Conservation (phyloP, 345 rosid species). For the Eucalyptus sideroxylon region DNA sequence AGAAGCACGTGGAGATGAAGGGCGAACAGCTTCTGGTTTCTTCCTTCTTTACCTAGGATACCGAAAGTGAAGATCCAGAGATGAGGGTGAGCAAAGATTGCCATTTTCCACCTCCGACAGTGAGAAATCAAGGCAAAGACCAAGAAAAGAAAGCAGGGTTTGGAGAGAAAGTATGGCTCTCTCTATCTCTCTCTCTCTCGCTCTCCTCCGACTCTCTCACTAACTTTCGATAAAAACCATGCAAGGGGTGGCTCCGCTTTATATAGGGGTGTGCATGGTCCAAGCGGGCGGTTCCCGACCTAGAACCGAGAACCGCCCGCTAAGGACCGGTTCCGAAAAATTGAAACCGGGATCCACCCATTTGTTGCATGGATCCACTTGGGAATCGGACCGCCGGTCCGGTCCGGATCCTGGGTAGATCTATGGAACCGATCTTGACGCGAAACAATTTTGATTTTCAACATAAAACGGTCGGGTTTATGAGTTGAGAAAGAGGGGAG, state of each 20-base stretch:
- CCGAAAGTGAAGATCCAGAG: slow-evolving; percentile 46
- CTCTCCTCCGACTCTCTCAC: neutral
- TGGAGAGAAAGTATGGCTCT: slow-evolving; percentile 14
- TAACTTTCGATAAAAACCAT: neutral
- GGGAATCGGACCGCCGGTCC: too few relatives aligned
- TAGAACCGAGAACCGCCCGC: too few relatives aligned
- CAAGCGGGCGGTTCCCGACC: too few relatives aligned
- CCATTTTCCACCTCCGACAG: slow-evolving; percentile 12
- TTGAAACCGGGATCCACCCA: too few relatives aligned
- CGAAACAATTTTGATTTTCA: too few relatives aligned
- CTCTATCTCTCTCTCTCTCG: neutral
- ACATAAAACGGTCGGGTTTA: too few relatives aligned
- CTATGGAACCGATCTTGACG: too few relatives aligned
- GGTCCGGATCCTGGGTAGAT: too few relatives aligned
- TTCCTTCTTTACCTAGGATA: slow-evolving; percentile 40
- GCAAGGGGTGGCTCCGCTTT: neutral
- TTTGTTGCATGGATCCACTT: too few relatives aligned
- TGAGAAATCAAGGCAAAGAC: neutral
- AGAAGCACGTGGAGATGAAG: neutral
- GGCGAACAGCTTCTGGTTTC: neutral
- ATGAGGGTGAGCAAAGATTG: slow-evolving; percentile 17
- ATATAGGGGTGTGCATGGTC: neutral
- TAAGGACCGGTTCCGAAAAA: too few relatives aligned
- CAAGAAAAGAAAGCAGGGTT: neutral
- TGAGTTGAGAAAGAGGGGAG: too few relatives aligned